These are phyloP conservation scores for Glaciozyma martinii DNA, from an alignment of 768 basidiomycete genomes.

Conservation along the genomic window DNA sequence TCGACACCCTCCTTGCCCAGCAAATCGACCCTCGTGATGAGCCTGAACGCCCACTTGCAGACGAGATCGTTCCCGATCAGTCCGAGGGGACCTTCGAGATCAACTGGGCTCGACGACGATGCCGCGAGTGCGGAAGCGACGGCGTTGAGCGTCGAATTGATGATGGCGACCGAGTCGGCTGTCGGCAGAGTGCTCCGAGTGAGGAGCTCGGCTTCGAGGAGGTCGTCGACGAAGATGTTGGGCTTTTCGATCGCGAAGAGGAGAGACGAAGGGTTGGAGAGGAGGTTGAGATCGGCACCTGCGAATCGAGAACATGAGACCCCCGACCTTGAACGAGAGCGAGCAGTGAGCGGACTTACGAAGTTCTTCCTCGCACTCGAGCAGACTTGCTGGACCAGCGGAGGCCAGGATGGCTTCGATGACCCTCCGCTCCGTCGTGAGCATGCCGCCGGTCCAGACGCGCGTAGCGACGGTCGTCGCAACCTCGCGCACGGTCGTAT, in stretches of 20 bases:
- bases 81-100: slow-evolving; percentile 16
- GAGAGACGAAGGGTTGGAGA: slow-evolving; percentile 24
- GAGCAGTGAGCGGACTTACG: not conserved
- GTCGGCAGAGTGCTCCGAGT: not conserved
- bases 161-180: not conserved
- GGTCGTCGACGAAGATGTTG: slow-evolving; percentile 28
- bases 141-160: not conserved
- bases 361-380: not conserved
- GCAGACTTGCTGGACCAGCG: not conserved
- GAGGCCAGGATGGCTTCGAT: slow-evolving; percentile 5
- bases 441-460: not conserved
- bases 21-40: not conserved
- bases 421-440: not conserved
- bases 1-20: not conserved
- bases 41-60: slow-evolving; percentile 8
- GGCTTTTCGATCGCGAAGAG: slow-evolving; percentile 29
- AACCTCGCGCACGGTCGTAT: slow-evolving; percentile 13
- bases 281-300: slow-evolving; percentile 12
- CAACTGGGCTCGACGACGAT: not conserved
- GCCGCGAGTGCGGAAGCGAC: not conserved
- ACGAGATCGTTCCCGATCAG: slow-evolving; percentile 23
- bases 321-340: not conserved
- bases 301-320: not conserved
- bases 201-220: slow-evolving; percentile 10
- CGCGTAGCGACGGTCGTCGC: slow-evolving; percentile 13